Evolutionary conservation across 805 yeast genomes (phyloP).

Genomic region (Millerago galiae): DNA sequence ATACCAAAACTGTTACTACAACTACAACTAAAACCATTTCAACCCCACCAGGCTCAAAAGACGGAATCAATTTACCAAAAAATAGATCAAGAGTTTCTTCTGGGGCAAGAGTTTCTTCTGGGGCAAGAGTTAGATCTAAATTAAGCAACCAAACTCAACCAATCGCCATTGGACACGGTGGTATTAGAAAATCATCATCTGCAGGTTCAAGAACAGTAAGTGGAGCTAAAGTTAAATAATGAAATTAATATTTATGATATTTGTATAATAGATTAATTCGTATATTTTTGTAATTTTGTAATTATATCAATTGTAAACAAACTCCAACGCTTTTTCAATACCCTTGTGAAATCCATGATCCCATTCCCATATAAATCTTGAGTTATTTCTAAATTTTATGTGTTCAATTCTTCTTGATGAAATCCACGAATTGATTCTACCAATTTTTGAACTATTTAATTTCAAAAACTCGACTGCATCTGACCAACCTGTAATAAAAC

Average conservation of each 20-base stretch:
- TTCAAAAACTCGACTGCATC: constrained; percentile 67
- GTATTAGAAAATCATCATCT: constrained; percentile 21
- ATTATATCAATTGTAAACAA: background rate
- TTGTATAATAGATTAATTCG: background rate
- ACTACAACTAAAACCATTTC: constrained; percentile 25
- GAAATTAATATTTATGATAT: background rate
- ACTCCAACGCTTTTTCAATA: constrained; percentile 19
- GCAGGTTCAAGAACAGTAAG: constrained; percentile 19
- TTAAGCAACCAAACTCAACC: constrained; percentile 15
- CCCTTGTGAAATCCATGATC: constrained; percentile 79
- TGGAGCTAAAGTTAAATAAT: constrained; percentile 15
- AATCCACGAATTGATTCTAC: constrained; percentile 69
- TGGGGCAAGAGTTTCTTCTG: constrained; percentile 26
- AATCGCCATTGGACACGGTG: constrained; percentile 21
- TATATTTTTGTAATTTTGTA: background rate
- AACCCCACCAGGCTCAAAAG: constrained; percentile 25
- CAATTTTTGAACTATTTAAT: constrained; percentile 65
- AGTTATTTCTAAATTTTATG: constrained; percentile 43
- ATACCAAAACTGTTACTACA: constrained; percentile 24
- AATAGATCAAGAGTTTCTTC: constrained; percentile 21
- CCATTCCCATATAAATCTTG: constrained; percentile 76
- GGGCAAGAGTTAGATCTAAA: constrained; percentile 26
- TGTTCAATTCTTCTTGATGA: constrained; percentile 59
- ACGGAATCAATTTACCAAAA: constrained; percentile 20
- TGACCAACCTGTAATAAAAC: constrained; percentile 66